Base-by-base conservation (phyloP, 352 stramenopile genomes). In the Blastocystis sp. region DNA sequence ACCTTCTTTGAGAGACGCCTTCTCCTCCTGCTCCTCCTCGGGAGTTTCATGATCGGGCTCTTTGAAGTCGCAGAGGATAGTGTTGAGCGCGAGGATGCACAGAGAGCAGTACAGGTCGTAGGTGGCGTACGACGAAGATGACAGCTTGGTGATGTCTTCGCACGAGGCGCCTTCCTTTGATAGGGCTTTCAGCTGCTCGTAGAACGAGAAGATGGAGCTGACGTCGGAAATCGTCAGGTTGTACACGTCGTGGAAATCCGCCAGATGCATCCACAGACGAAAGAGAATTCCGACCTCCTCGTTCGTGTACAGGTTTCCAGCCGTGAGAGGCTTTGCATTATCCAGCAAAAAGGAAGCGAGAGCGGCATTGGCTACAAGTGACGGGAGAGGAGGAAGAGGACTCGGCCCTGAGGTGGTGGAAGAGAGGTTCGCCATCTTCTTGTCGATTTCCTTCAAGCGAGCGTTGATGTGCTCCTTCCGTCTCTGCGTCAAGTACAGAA, bases 231-330 rank as follows among this genome's bases (percentile, higher is more conserved):
- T 28, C 40, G 11, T 21, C 21, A 69, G 23, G 10, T 69, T 17
- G n/a, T 41, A 69, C 11, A 69, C 10, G 1, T 69, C 62, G 23
- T 69, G 62, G 62, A 69, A 69, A 21, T 69, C 40, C 34, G 62
- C 23, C 19, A 69, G n/a, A 28, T 23, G 40, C 62, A 69, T 69
- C 62, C 62, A 69, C 11, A 69, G 5, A 69, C 62, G 62, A 28
- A 69, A 17, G 62, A 21, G 40, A 17, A 69, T 17, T 10, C 21
- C 23, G 5, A 17, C 11, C 21, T 41, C 62, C 1, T 23, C 21
- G 11, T 21, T 21, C 11, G 21, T 10, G 34, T 41, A 10, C 23
- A 41, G 11, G 10, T 41, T 28, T 17, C 23, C n/a, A 1, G 62
- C 23, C 19, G 62, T 41, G 11, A 69, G 62, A 10, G n/a, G 40